Base-by-base conservation (phyloP, 2,329 filamentous ascomycete genomes). In the Hypoxylon sp. region DNA sequence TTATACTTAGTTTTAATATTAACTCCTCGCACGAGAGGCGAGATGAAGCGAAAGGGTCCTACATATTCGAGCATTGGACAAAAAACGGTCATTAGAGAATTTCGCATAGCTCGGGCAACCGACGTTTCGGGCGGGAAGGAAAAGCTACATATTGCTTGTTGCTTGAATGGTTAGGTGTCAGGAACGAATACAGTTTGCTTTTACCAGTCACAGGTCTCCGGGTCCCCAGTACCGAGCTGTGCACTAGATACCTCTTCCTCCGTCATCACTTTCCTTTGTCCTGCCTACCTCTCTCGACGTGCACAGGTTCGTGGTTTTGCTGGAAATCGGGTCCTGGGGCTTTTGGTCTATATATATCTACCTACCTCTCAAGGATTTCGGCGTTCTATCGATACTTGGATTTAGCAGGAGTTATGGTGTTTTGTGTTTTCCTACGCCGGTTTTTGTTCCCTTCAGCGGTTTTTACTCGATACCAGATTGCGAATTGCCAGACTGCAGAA, bases 51-150 rank as follows among this genome's bases (percentile, higher is more conserved):
- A 42, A 30, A 64, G 30, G 61, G 44, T 54, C 46, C 60, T 59
- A 58, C 48, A 66, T 64, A 61, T 66, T 68, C 55, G 46, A 65
- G 65, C 62, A 70, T 71, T 62, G 69, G 64, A 70, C 54, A 71
- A 64, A 44, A 70, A 70, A 66, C 70, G 64, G 68, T 69, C 70
- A 68, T 70, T 72, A 72, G 71, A 71, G 71, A 73, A 73, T 73
- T 73, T 76, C 63, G 61, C 71, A 75, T 73, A 68, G 66, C 58
- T 73, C 73, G 74, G 73, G 73, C 75, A 74, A 77, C 74, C 74
- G 75, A 74, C 58, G 66, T 60, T 64, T 69, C 64, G 69, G 66
- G 54, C 61, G 64, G 69, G 66, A 70, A 68, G 62, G 71, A 35
- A 70, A 68, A 68, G 67, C 67, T 61, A 64, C 64, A 64, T 53